Evolutionary conservation across 2,329 filamentous ascomycete species (phyloP).

Genomic region (Cercospora sp.): DNA sequence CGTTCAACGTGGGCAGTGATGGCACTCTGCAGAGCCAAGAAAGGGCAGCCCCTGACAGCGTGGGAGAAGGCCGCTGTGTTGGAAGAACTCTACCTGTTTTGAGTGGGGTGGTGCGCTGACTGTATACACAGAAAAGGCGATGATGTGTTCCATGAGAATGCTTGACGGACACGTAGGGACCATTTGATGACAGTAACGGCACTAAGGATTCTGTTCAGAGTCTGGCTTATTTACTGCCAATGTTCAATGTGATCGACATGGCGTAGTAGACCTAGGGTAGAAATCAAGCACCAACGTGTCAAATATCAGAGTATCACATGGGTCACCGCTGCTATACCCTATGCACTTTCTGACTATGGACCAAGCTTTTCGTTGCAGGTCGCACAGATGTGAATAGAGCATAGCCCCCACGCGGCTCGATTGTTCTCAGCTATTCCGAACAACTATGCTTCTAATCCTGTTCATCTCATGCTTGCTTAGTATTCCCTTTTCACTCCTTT

Average conservation of each 20-base stretch:
- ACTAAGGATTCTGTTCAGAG: background rate
- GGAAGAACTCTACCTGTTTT: background rate
- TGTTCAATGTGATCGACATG: background rate
- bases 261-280: background rate
- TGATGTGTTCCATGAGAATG: background rate
- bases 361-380: too few species aligned
- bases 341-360: too few species aligned
- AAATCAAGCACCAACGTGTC: background rate
- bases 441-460: too few species aligned
- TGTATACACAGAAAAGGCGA: background rate
- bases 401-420: too few species aligned
- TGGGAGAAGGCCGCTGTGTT: background rate
- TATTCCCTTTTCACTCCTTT: background rate
- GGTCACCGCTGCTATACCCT: background rate
- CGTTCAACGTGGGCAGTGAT: background rate
- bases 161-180: background rate
- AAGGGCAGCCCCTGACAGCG: background rate
- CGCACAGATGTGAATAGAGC: too few species aligned
- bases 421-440: too few species aligned
- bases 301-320: background rate
- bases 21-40: background rate
- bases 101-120: too few species aligned
- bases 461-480: too few species aligned
- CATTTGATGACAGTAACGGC: background rate
- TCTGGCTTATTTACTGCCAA: background rate